These are phyloP conservation scores for Rhodotorula mucilaginosa DNA, from an alignment of 1,284 basidiomycete genomes.

Conservation along the genomic window DNA sequence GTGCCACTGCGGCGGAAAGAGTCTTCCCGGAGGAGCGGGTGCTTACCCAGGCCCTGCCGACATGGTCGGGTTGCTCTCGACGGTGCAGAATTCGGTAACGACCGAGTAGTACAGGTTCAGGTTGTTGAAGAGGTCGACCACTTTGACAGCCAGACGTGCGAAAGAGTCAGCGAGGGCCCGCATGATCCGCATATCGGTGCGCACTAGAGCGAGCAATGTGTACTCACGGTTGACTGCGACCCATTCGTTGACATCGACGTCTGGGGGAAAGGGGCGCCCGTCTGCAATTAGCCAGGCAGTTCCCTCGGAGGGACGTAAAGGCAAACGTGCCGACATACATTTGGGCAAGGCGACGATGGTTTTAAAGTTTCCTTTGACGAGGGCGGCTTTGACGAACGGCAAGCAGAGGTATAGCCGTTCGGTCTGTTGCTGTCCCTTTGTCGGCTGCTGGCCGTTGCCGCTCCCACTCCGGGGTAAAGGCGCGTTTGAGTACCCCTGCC, in stretches of 20 bases:
- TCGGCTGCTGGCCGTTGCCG: constrained; percentile 7
- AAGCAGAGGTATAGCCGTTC: constrained; percentile 38
- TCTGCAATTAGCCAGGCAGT: background rate
- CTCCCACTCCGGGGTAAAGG: constrained; percentile 20
- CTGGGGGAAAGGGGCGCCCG: constrained; percentile 3
- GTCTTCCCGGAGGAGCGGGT: background rate
- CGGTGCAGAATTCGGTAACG: constrained; percentile 89
- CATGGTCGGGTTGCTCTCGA: constrained; percentile 87
- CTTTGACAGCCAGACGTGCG: constrained; percentile 2
- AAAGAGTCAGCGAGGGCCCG: no score
- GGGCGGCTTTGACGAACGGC: constrained; percentile 84
- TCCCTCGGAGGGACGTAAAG: background rate
- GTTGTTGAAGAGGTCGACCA: constrained; percentile 70
- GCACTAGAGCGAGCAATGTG: background rate
- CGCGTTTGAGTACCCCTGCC: constrained; percentile 27
- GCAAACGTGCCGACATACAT: constrained; percentile 50
- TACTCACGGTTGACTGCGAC: constrained; percentile 79
- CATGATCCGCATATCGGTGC: background rate
- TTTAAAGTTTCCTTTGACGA: constrained; percentile 98
- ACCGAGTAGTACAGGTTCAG: constrained; percentile 97
- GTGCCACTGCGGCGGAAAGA: background rate
- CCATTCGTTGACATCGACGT: constrained; percentile 98
- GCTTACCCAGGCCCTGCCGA: constrained; percentile 71
- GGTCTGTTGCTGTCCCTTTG: constrained; percentile 29
- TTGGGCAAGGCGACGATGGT: constrained; percentile 97